Conservation (phyloP, 2,329 filamentous ascomycete species). For the Aspergillus sclerotialis region DNA sequence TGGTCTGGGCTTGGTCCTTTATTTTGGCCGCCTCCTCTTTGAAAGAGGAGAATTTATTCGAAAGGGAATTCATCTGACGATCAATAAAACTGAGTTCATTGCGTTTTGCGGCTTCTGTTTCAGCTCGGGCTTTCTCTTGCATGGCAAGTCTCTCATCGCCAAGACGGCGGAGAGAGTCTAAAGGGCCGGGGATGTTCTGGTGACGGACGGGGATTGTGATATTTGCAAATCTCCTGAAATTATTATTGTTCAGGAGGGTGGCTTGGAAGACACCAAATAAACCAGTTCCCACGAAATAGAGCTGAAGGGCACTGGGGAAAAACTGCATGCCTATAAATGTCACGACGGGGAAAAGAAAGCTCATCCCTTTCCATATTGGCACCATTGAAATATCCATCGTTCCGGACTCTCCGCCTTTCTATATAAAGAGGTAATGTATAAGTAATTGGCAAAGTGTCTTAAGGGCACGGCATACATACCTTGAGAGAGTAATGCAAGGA, state of each 20-base stretch:
- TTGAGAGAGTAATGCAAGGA: slow-evolving; percentile 53
- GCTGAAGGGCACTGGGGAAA: slow-evolving; percentile 52
- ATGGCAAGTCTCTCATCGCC: too few species aligned
- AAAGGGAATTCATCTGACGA: slow-evolving; percentile 23
- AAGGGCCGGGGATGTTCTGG: not conserved
- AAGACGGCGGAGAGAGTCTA: too few species aligned
- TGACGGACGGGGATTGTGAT: slow-evolving; percentile 17
- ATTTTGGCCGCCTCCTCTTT: slow-evolving; percentile 21
- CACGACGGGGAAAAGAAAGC: slow-evolving; percentile 45
- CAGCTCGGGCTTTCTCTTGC: too few species aligned
- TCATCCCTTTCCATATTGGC: slow-evolving; percentile 26
- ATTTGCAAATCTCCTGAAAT: slow-evolving; percentile 21
- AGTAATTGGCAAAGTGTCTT: not conserved
- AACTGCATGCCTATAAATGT: slow-evolving; percentile 48
- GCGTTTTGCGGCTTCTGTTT: slow-evolving; percentile 4
- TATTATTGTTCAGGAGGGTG: slow-evolving; percentile 33
- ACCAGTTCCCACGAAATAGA: slow-evolving; percentile 52
- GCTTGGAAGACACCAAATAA: slow-evolving; percentile 37
- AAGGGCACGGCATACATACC: slow-evolving; percentile 37
- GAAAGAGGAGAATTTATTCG: not conserved
- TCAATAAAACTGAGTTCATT: slow-evolving; percentile 26
- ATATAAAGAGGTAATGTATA: slow-evolving; percentile 2
- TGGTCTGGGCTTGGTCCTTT: slow-evolving; percentile 14
- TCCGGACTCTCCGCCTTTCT: slow-evolving; percentile 34
- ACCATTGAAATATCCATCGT: slow-evolving; percentile 23